Evolutionary conservation across 768 basidiomycete genomes (phyloP).

Genomic region (Pholiota conissans): DNA sequence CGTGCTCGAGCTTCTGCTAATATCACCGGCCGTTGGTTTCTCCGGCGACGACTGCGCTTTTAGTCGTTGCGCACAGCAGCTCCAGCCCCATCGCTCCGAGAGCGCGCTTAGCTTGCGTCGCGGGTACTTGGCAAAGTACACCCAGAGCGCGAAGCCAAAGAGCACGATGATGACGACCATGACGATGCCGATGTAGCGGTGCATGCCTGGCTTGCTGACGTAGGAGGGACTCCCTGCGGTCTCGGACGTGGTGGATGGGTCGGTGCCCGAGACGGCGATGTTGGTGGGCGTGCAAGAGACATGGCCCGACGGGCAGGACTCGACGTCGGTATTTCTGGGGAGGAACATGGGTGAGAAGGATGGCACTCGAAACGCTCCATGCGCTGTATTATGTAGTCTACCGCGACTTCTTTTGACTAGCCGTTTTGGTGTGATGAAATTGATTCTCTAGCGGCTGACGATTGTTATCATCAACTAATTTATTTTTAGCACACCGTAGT

Average conservation of each 20-base stretch:
- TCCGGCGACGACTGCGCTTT: neutral
- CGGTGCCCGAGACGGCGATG: conserved; percentile 14
- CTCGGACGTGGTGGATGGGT: conserved; percentile 9
- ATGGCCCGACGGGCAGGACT: conserved; percentile 22
- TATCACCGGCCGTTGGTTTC: neutral
- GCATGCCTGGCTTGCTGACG: conserved; percentile 29
- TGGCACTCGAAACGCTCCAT: conserved; percentile 5
- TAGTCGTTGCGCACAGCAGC: neutral
- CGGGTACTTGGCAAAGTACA: conserved; percentile 33
- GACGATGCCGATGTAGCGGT: conserved; percentile 45
- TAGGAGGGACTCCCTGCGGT: conserved; percentile 5
- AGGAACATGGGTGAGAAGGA: conserved; percentile 29
- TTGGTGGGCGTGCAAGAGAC: conserved; percentile 19
- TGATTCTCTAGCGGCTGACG: conserved; percentile 27
- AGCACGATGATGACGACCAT: conserved; percentile 38
- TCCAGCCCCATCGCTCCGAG: conserved; percentile 13
- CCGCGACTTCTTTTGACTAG: conserved; percentile 20
- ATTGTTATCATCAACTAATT: conserved; percentile 26
- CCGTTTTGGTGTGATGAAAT: conserved; percentile 22
- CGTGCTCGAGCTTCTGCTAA: neutral
- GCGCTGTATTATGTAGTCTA: conserved; percentile 21
- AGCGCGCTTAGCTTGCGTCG: conserved; percentile 23
- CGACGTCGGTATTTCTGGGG: conserved; percentile 22
- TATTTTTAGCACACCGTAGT: conserved; percentile 13
- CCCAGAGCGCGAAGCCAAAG: conserved; percentile 37